phyloP scores from a whole-genome alignment of 768 basidiomycete genomes.

The Boletus tomentosulus region DNA sequence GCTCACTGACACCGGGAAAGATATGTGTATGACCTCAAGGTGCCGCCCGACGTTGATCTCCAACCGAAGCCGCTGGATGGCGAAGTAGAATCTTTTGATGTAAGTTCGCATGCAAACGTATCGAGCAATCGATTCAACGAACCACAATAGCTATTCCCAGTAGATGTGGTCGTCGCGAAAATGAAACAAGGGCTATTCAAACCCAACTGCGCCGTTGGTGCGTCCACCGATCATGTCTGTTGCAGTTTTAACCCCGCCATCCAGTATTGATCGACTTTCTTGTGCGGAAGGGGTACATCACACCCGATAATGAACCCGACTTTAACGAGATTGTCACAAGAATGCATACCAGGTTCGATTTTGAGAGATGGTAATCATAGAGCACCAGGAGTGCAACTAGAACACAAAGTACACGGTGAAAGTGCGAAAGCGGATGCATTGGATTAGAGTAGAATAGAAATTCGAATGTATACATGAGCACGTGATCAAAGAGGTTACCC shows the following conservation, averaged over 20 bases:
- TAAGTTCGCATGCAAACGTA: slow-evolving; percentile 29
- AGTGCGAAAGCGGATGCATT: neutral
- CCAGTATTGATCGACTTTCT: slow-evolving; percentile 86
- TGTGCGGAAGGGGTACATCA: slow-evolving; percentile 80
- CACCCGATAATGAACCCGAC: slow-evolving; percentile 82
- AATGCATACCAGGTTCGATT: slow-evolving; percentile 69
- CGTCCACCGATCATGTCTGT: slow-evolving; percentile 16
- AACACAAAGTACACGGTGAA: too few species aligned
- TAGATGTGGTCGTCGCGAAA: slow-evolving; percentile 56
- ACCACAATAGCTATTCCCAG: slow-evolving; percentile 53
- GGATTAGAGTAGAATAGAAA: neutral
- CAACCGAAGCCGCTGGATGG: slow-evolving; percentile 78
- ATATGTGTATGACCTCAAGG: slow-evolving; percentile 78
- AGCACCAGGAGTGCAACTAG: neutral
- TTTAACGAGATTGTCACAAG: slow-evolving; percentile 73
- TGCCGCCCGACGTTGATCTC: slow-evolving; percentile 56
- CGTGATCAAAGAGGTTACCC: slow-evolving; percentile 5
- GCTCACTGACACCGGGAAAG: slow-evolving; percentile 33
- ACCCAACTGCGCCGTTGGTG: slow-evolving; percentile 85
- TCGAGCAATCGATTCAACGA: neutral
- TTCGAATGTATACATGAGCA: neutral
- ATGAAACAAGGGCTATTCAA: slow-evolving; percentile 81
- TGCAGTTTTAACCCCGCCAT: slow-evolving; percentile 2
- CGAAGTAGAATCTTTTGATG: slow-evolving; percentile 93
- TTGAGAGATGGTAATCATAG: slow-evolving; percentile 44